phyloP scores from a whole-genome alignment of 371 early-diverging fungal species.

The Chytridium lagenaria region DNA sequence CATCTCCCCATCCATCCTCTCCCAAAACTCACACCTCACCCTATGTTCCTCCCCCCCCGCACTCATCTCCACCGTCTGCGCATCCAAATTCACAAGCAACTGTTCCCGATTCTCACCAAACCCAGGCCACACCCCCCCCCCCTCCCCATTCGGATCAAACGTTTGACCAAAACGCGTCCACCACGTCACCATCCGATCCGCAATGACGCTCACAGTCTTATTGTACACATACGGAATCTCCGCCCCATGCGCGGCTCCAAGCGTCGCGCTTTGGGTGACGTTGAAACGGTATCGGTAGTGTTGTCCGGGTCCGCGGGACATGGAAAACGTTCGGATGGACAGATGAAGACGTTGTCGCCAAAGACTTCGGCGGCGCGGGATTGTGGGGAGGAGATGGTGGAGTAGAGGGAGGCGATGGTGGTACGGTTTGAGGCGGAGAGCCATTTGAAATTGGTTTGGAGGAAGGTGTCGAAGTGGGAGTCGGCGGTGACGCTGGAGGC shows the following conservation, averaged over 20 bases:
- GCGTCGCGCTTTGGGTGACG: not conserved
- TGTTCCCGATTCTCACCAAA: not conserved
- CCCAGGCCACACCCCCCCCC: not conserved
- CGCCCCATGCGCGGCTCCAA: not conserved
- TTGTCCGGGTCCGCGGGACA: too few species aligned
- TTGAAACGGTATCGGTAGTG: constrained; percentile 1
- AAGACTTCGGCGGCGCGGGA: constrained; percentile 11
- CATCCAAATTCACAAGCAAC: not conserved
- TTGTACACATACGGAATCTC: constrained; percentile 13
- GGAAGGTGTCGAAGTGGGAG: not conserved
- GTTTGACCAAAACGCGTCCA: not conserved
- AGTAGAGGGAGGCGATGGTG: constrained; percentile 11
- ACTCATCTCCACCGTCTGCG: not conserved
- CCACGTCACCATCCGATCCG: not conserved
- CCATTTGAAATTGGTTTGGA: not conserved
- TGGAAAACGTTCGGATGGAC: constrained; percentile 14
- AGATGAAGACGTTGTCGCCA: constrained; percentile 13
- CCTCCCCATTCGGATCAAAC: not conserved
- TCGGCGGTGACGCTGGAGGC: constrained; percentile 2
- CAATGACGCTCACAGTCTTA: not conserved
- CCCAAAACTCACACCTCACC: not conserved
- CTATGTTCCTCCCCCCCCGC: not conserved
- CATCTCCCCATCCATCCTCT: not conserved
- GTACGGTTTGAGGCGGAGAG: not conserved
- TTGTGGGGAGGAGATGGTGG: not conserved